phyloP scores from a whole-genome alignment of 352 stramenopile genomes.

The Globisporangium irregulare region DNA sequence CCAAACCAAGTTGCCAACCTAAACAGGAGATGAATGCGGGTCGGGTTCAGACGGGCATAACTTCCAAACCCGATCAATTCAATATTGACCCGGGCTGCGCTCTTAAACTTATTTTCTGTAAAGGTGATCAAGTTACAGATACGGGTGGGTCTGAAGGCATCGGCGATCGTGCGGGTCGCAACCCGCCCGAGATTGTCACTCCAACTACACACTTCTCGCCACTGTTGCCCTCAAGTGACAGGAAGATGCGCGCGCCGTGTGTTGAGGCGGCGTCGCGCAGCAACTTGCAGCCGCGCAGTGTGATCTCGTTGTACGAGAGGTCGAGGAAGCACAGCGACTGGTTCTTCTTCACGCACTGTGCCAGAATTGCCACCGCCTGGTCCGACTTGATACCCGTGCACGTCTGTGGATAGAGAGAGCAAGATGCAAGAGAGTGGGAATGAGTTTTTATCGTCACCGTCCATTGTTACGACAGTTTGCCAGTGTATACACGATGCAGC shows the following conservation, averaged over 20 bases:
- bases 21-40: not conserved
- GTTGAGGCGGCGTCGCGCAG: constrained; percentile 45
- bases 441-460: no score
- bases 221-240: constrained; percentile 46
- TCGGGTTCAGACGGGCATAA: not conserved
- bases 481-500: not conserved
- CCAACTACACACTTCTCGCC: constrained; percentile 33
- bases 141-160: not conserved
- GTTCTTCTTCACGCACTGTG: constrained; percentile 44
- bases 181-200: constrained; percentile 34
- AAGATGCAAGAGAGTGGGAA: not conserved
- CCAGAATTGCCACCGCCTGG: constrained; percentile 44
- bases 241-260: constrained; percentile 15
- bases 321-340: constrained; percentile 43
- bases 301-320: constrained; percentile 79
- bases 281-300: constrained; percentile 65
- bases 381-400: constrained; percentile 69
- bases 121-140: not conserved
- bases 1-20: not conserved
- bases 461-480: no score
- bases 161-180: constrained; percentile 2
- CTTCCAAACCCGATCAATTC: not conserved
- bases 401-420: constrained; percentile 24
- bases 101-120: not conserved
- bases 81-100: not conserved